Percentiles rank a stretch among this genome's conserved stretches.
phyloP scores from a whole-genome alignment of 2,329 filamentous ascomycete genomes.

The Madurella fahalii region DNA sequence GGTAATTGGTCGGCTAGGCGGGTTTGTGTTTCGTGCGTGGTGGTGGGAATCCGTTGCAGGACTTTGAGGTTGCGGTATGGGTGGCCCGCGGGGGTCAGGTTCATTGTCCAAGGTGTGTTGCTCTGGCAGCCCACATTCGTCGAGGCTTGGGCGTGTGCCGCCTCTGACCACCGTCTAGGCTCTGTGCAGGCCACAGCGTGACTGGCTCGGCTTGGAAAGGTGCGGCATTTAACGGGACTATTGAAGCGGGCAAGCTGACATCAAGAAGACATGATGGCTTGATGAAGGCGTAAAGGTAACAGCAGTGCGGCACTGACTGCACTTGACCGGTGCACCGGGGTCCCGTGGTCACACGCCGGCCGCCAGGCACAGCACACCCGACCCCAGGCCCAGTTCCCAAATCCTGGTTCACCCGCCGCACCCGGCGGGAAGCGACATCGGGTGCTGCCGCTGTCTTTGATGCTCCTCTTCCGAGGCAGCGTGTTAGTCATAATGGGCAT shows the following conservation, averaged over 20 bases:
- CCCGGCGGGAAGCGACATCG: neutral
- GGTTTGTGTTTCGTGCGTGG: neutral
- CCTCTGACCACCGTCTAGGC: no score
- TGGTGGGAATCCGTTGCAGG: neutral
- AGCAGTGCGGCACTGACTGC: no score
- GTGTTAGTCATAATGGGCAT: slow-evolving; percentile 17
- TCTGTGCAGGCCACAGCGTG: neutral
- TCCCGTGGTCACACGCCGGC: no score
- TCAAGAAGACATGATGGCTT: neutral
- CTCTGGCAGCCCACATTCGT: no score
- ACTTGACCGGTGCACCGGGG: no score
- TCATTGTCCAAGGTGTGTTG: no score
- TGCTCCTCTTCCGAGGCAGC: neutral
- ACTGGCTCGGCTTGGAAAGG: neutral
- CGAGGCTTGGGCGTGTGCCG: no score
- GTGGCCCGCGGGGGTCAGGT: no score
- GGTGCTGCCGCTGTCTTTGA: neutral
- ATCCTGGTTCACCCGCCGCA: neutral
- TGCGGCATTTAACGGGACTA: slow-evolving; percentile 5
- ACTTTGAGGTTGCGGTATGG: neutral
- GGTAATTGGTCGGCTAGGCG: slow-evolving; percentile 17
- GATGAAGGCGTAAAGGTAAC: no score
- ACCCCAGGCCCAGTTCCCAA: neutral
- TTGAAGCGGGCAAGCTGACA: neutral
- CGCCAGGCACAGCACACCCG: no score